Conservation (phyloP, 2,329 filamentous ascomycete species). For the Penicillium vulpinum region DNA sequence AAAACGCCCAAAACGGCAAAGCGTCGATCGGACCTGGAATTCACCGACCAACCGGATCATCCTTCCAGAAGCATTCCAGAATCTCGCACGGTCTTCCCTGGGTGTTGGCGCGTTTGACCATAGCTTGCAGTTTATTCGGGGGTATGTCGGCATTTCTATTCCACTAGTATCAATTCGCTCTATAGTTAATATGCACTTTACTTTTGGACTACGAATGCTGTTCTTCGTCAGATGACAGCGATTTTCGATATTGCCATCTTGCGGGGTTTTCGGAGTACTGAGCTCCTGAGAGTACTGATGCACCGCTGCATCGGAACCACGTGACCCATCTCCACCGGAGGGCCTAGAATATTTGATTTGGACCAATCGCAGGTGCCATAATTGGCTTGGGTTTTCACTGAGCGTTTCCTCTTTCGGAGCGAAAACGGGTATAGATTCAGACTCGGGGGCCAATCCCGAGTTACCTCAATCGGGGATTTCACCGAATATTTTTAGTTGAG, state of each 20-base stretch:
- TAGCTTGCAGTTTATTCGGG: conserved; percentile 6
- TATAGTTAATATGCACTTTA: background rate
- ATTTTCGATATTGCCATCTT: background rate
- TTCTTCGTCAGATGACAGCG: background rate
- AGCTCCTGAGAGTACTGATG: background rate
- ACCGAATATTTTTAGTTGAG: background rate
- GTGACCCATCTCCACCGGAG: conserved; percentile 1
- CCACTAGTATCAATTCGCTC: background rate
- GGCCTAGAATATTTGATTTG: conserved; percentile 3
- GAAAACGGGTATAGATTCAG: background rate
- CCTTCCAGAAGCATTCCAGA: conserved; percentile 28
- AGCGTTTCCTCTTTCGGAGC: background rate
- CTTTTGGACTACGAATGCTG: background rate
- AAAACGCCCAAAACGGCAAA: conserved; percentile 9
- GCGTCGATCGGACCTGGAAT: conserved; percentile 4
- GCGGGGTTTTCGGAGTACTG: conserved; percentile 13
- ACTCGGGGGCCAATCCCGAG: background rate
- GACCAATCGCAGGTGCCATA: background rate
- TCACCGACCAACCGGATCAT: conserved; percentile 17
- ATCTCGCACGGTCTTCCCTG: conserved; percentile 10
- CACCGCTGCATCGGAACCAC: too few species aligned
- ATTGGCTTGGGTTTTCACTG: background rate
- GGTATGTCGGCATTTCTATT: conserved; percentile 7
- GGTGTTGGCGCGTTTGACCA: conserved; percentile 14
- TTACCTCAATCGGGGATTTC: conserved; percentile 6